Base-by-base conservation (phyloP, 2,329 filamentous ascomycete species). In the Pleoardoris graminearum region DNA sequence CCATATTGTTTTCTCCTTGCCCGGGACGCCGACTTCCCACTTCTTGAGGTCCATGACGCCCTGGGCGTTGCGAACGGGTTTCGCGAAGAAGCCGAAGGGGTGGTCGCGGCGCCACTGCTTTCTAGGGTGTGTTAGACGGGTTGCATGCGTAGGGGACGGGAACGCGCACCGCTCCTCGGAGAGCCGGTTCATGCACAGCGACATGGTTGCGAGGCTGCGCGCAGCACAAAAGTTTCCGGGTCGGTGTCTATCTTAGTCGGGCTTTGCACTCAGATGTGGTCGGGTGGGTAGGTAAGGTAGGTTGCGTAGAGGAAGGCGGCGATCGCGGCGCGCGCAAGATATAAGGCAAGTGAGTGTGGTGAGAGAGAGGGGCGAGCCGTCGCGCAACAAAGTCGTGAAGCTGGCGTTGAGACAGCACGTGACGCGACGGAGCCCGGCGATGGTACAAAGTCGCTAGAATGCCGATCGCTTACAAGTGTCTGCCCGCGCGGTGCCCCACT, bases 41-140 rank as follows among this genome's bases (percentile, higher is more conserved):
- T 86, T 84, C 82, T 97, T 96, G 59, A 99, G 81, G 70, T 99
- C 94, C 47, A 97, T 82, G 1, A 91, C 85, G 50, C 91, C 92
- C 61, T 90, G 83, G 16, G 86, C 75, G 58, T 85, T 92, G 63
- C 93, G 89, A 57, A 87, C 80, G 11, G 95, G 94, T 70, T 92
- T 90, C 21, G 94, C 94, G 75, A 89, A 96, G 79, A 99, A 99
- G 56, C 94, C 94, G 69, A 99, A 99, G 0, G 95, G 95, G 69
- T 99, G 94, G 65, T 99, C 93, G 71, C 87, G 87, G 61, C 94
- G 87, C 94, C 94, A 99, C 78, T 96, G 91, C 78, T 96, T 97
- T 59, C 92, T 96, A n/a, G 27, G 65, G 36, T 4, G 14, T 37
- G 45, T 71, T 47, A 72, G 68, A 38, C 39, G 14, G 29, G 19